Evolutionary conservation across 192 early-diverging fungal species (phyloP), one percentile per base, ranked within the genome.

Genomic region (Backusella luteola): DNA sequence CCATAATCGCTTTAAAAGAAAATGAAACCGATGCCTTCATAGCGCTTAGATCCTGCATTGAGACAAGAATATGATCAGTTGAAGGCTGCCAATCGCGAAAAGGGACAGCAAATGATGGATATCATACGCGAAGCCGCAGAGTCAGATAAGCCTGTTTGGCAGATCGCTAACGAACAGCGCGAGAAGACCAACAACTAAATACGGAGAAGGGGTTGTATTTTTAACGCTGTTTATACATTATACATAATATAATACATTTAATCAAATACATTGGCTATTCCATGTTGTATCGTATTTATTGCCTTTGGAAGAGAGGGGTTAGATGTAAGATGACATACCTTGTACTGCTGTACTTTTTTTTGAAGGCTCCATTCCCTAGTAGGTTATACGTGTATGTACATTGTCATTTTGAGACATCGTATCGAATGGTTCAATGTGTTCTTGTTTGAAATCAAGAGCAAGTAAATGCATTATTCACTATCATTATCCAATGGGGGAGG

Each of bases 61-160:
- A 73, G 36, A 66, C 53, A 49, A 34, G 80, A 81, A 71, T 77
- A 77, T n/a, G 80, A 81, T 36, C 23, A 34, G 17, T 41, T 77
- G 7, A 77, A 66, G 67, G 63, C 39, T 26, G 46, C 66, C 34
- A 77, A 77, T 69, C 39, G 23, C 2, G 76, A 81, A 21, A 74
- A 72, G 7, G n/a, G 44, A 11, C 69, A 75, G 72, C 32, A 53
- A 23, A 42, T 81, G 11, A 71, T 74, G 52, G 76, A 81, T 34
- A 69, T 56, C 3, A 78, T 81, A 36, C 76, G 69, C 9, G 42
- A 81, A 44, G 73, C 74, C 17, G 76, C 80, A 38, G 77, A 59
- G 29, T 66, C 80, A 34, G 76, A 77, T 14, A 77, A 75, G 32
- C 76, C 80, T 21, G 46, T 53, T n/a, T 81, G 80, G 80, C 76